Evolutionary conservation across 176 grass and related monocot species (phyloP).

Genomic region (Leersia perrieri): DNA sequence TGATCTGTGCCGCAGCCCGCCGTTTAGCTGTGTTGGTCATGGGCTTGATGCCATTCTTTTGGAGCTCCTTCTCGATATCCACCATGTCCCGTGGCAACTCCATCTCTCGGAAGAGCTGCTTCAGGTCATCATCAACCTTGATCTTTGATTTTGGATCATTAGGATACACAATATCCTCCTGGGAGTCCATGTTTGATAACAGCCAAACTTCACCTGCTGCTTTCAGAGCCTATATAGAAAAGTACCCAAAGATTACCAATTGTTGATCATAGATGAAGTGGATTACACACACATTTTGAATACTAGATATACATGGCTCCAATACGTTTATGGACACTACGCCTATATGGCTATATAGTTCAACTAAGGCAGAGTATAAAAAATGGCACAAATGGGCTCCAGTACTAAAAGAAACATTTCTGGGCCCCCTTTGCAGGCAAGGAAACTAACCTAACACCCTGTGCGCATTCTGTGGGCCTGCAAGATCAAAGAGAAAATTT

Average conservation of each 20-base stretch:
- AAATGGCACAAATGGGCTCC: neutral
- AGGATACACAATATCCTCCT: slow-evolving; percentile 88
- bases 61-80: slow-evolving; percentile 80
- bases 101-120: slow-evolving; percentile 61
- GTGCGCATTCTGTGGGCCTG: no score
- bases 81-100: slow-evolving; percentile 77
- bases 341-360: neutral
- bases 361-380: neutral
- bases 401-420: neutral
- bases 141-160: slow-evolving; percentile 77
- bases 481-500: no score
- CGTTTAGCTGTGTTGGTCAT: slow-evolving; percentile 70
- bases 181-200: slow-evolving; percentile 86
- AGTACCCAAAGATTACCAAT: neutral
- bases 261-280: neutral
- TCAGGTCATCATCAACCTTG: slow-evolving; percentile 78
- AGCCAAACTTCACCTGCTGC: slow-evolving; percentile 66
- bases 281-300: neutral
- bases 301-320: neutral
- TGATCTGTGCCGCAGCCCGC: slow-evolving; percentile 50
- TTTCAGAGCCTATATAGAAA: slow-evolving; percentile 64
- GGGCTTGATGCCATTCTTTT: slow-evolving; percentile 82
- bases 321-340: neutral
- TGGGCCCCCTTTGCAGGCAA: neutral
- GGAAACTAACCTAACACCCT: no score